These are phyloP conservation scores for Leucogyrophana mollusca DNA, from an alignment of 768 basidiomycete species.

Conservation along the genomic window DNA sequence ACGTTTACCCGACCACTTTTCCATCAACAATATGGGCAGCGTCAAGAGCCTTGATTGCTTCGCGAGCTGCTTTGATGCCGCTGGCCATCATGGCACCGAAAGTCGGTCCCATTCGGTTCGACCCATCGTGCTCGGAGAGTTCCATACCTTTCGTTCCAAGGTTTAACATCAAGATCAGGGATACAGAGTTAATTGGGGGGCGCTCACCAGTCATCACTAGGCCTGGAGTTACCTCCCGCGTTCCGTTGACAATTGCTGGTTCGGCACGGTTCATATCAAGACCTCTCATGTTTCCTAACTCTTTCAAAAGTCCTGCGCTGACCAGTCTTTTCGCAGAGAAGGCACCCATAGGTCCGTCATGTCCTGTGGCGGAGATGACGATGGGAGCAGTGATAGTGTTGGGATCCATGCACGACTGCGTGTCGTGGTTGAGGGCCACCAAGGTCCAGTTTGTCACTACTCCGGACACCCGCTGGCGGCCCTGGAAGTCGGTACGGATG, in stretches of 20 bases:
- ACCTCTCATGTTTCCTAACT: constrained; percentile 77
- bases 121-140: constrained; percentile 77
- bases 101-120: constrained; percentile 75
- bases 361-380: constrained; percentile 69
- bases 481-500: constrained; percentile 50
- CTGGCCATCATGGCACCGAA: constrained; percentile 81
- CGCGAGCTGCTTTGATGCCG: constrained; percentile 70
- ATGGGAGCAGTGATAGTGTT: constrained; percentile 82
- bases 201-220: constrained; percentile 68
- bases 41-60: constrained; percentile 55
- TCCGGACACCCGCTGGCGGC: constrained; percentile 45
- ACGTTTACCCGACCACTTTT: constrained; percentile 44
- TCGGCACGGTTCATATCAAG: constrained; percentile 83
- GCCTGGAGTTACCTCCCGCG: constrained; percentile 74
- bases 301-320: constrained; percentile 69
- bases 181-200: neutral
- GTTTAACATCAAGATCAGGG: neutral
- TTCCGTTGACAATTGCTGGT: constrained; percentile 75
- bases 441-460: constrained; percentile 57
- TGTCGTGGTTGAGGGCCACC: constrained; percentile 61
- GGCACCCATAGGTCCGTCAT: constrained; percentile 79
- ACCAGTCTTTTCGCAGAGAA: constrained; percentile 80
- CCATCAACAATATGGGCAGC: constrained; percentile 50
- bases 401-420: constrained; percentile 78
- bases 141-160: constrained; percentile 65